Base-by-base conservation (phyloP, 495 filamentous ascomycete species). In the Penicillium subrubescens region DNA sequence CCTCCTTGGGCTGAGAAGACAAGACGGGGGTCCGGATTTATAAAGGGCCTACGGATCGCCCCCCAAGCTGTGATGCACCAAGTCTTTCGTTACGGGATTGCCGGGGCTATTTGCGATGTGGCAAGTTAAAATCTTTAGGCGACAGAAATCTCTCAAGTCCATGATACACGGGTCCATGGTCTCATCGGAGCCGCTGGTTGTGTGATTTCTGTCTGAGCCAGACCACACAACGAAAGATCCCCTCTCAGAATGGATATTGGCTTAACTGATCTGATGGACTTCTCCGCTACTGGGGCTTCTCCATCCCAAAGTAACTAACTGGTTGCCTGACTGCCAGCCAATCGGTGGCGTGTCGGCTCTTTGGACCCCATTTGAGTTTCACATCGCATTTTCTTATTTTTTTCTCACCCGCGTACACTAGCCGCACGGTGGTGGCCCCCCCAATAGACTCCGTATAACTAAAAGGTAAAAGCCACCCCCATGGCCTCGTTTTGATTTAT, bases 311-410 rank as follows among this genome's bases (percentile, higher is more conserved):
- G 8, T 52, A 51, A 46, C 23, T 51, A 31, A 44, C 44, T 50
- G 23, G 19, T 37, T 35, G 53, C 29, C 33, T 21, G 14, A 23
- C 14, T 29, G 3, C 17, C 7, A 65, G 39, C 67, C 60, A 61
- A 66, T 66, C 57, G 48, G 57, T 58, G 19, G 31, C 64, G 55
- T 29, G 43, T 65, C 68, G 68, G 65, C 68, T 51, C 44, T 54
- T 57, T 57, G 50, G 50, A 50, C 52, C 61, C 59, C 61, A 39
- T 70, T 62, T 67, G 51, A 52, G 46, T 70, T 62, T 67, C 56
- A 52, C 62, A 52, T 62, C 54, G 8, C 54, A 27, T 27, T 27
- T 14, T 15, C 12, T 56, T 52, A 43, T 27, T 27, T 29, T 33
- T 52, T 50, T 27, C 43, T 33, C 48, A 19, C 57, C 50, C 44